A percentile compares a stretch with the other conserved stretches of the same genome.
phyloP scores from a whole-genome alignment of 2,329 filamentous ascomycete genomes.

The Xylariaceae sp. region DNA sequence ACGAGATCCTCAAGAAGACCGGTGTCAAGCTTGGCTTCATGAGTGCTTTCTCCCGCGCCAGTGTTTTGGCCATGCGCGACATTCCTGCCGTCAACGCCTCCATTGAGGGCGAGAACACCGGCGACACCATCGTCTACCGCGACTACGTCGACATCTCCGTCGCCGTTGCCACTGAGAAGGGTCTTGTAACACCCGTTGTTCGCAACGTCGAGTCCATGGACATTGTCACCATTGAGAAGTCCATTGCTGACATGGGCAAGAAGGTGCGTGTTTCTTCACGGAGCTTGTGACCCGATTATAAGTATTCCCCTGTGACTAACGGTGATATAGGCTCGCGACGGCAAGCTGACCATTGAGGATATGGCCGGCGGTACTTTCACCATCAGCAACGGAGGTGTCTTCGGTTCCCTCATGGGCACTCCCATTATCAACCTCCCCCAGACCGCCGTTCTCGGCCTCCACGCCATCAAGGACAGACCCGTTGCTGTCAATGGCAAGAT shows the following conservation, averaged over 20 bases:
- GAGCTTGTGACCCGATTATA: neutral
- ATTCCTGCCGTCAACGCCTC: slow-evolving; percentile 94
- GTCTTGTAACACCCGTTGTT: slow-evolving; percentile 91
- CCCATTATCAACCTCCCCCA: slow-evolving; percentile 98
- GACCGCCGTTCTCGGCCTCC: slow-evolving; percentile 83
- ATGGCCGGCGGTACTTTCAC: slow-evolving; percentile 99
- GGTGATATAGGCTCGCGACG: slow-evolving; percentile 70
- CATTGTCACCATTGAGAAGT: slow-evolving; percentile 80
- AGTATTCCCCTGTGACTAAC: slow-evolving; percentile 8
- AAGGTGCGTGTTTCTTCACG: slow-evolving; percentile 56
- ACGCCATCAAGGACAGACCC: slow-evolving; percentile 93
- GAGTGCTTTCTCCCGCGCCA: slow-evolving; percentile 91
- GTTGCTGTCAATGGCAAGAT: slow-evolving; percentile 89
- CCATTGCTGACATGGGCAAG: slow-evolving; percentile 90
- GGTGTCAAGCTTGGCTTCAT: slow-evolving; percentile 99
- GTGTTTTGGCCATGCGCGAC: slow-evolving; percentile 87
- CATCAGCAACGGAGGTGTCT: slow-evolving; percentile 95
- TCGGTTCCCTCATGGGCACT: slow-evolving; percentile 94
- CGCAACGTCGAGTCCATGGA: slow-evolving; percentile 88
- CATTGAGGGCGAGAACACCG: slow-evolving; percentile 90
- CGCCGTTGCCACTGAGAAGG: slow-evolving; percentile 95
- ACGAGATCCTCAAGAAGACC: slow-evolving; percentile 90
- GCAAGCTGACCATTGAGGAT: slow-evolving; percentile 96
- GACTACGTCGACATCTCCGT: slow-evolving; percentile 98
- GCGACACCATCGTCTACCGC: slow-evolving; percentile 95